A percentile compares a stretch with the other conserved stretches of the same genome.
These are phyloP conservation scores for Leishmania aethiopica DNA, from an alignment of 208 protist species.

Conservation along the genomic window DNA sequence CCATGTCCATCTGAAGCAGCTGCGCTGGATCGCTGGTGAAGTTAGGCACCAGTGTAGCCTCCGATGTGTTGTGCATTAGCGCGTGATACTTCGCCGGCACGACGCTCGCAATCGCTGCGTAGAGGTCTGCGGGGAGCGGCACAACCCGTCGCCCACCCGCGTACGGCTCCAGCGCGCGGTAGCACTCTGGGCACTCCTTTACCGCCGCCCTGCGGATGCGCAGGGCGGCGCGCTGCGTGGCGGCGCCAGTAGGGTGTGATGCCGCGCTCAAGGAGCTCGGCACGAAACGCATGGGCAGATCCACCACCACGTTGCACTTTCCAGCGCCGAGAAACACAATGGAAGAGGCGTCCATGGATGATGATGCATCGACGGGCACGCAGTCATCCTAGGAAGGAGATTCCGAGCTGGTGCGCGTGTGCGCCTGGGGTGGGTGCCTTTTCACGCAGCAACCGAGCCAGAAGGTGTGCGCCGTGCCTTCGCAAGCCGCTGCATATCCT, in stretches of 20 bases:
- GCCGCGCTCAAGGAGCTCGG: neutral
- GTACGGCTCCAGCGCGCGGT: slow-evolving; percentile 29
- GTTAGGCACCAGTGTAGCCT: slow-evolving; percentile 46
- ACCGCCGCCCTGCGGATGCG: slow-evolving; percentile 23
- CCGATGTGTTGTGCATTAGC: slow-evolving; percentile 22
- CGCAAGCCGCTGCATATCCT: neutral
- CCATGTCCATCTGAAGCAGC: slow-evolving; percentile 17
- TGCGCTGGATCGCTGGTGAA: slow-evolving; percentile 34
- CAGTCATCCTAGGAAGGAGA: neutral
- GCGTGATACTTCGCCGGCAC: slow-evolving; percentile 23
- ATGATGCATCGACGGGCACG: neutral
- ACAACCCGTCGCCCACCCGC: slow-evolving; percentile 31
- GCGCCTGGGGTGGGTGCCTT: neutral
- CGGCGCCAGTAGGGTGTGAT: neutral
- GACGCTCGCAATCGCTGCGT: slow-evolving; percentile 14
- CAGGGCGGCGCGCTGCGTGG: slow-evolving; percentile 21
- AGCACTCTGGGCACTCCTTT: slow-evolving; percentile 38
- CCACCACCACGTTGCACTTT: slow-evolving; percentile 38
- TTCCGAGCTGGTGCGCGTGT: neutral
- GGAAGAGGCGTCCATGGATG: neutral
- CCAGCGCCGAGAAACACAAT: slow-evolving; percentile 35
- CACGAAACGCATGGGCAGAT: slow-evolving; percentile 12
- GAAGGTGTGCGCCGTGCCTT: neutral
- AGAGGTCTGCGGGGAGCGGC: slow-evolving; percentile 16
- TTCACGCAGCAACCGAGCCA: neutral